These are phyloP conservation scores for Cryptococcus floricola DNA, from an alignment of 1,284 basidiomycete genomes.

Conservation along the genomic window DNA sequence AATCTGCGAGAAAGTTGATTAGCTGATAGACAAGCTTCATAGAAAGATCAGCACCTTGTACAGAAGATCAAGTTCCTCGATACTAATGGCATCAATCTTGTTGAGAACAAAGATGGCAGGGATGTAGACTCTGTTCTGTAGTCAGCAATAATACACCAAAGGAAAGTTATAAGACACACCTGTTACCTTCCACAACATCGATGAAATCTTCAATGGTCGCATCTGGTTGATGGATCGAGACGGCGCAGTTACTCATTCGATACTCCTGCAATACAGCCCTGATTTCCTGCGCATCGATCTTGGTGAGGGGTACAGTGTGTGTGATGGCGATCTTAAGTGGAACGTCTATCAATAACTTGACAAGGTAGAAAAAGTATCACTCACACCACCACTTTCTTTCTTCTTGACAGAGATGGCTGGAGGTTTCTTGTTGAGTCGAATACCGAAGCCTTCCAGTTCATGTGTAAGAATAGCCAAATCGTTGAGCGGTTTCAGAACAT, in stretches of 20 bases:
- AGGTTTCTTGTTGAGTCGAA: slow-evolving; percentile 91
- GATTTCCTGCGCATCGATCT: slow-evolving; percentile 93
- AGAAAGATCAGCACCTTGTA: slow-evolving; percentile 47
- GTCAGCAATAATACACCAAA: neutral
- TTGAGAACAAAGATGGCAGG: slow-evolving; percentile 75
- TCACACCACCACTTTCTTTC: slow-evolving; percentile 85
- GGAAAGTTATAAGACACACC: slow-evolving; percentile 51
- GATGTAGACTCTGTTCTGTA: slow-evolving; percentile 74
- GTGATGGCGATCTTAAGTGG: slow-evolving; percentile 66
- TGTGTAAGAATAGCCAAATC: slow-evolving; percentile 89
- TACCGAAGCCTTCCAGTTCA: slow-evolving; percentile 95
- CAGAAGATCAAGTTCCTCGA: slow-evolving; percentile 95
- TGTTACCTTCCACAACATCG: slow-evolving; percentile 89
- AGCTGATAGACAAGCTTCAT: neutral
- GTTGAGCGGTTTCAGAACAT: slow-evolving; percentile 92
- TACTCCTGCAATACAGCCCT: slow-evolving; percentile 95
- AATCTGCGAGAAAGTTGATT: slow-evolving; percentile 53
- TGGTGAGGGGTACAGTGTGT: slow-evolving; percentile 94
- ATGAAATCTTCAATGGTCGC: slow-evolving; percentile 98
- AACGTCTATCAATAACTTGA: neutral
- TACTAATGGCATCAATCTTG: slow-evolving; percentile 96
- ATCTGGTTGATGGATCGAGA: slow-evolving; percentile 87
- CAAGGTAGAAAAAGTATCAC: slow-evolving; percentile 5
- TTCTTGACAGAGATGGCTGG: slow-evolving; percentile 83
- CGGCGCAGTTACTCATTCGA: slow-evolving; percentile 79